Base-by-base conservation (phyloP, 2,329 filamentous ascomycete species). In the Fusarium chaquense region DNA sequence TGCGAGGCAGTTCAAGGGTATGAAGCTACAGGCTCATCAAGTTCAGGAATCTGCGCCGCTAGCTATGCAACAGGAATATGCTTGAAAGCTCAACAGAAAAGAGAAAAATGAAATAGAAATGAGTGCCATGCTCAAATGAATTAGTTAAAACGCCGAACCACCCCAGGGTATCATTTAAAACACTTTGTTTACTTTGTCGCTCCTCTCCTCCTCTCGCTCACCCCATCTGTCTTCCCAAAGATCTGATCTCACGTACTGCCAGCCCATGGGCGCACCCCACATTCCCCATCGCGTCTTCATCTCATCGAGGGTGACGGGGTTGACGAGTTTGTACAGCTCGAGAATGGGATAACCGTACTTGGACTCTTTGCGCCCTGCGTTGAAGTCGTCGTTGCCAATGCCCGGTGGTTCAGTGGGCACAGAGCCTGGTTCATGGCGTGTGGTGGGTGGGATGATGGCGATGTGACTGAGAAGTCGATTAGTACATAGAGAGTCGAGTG, bases 381-480 rank as follows among this genome's bases (percentile, higher is more conserved):
- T 78, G 60, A 77, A 78, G 28, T 78, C 73, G 16, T 63, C 49
- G 36, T 78, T 78, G 35, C 75, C 75, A 12, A 76, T 70, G 15
- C 76, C 76, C 22, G 62, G 46, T 3, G 75, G 76, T n/a, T 65
- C 65, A 4, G 24, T 44, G 12, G 69, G 71, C 13, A 73, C 71
- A 6, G 52, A 60, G 5, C 71, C 72, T 22, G 71, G 71, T 3
- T 59, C 52, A 16, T 46, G 69, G 10, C 64, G 66, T 0, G 50
- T 36, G 1, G 20, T 15, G 2, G 56, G 28, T 10, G 69, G 64
- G 6, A 73, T 73, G 0, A 41, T 24, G 2, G 67, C 64, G 22
- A 73, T 61, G 18, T 71, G 64, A 30, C 47, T 71, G 16, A 2
- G 1, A 35, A 35, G 6, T 9, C 1, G 43, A 9, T 3, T 4